Conservation (phyloP, 2,329 filamentous ascomycete species). For the Colletotrichum truncatum region DNA sequence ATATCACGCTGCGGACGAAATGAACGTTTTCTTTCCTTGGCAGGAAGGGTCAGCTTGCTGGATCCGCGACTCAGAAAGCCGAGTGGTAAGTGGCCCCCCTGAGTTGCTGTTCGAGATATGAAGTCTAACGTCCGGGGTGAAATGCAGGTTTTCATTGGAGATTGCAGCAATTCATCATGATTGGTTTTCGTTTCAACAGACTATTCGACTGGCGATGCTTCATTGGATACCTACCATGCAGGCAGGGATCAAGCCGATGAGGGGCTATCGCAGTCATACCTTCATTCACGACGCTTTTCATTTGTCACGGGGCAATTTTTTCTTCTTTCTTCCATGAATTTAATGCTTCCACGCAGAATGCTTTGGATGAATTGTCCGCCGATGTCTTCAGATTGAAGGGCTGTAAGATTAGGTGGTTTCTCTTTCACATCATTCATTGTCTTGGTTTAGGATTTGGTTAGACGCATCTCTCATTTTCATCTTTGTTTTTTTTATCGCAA, state of each 20-base stretch:
- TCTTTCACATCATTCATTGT: too few relatives aligned
- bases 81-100: not conserved
- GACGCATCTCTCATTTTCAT: too few relatives aligned
- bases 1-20: not conserved
- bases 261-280: not conserved
- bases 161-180: not conserved
- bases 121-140: constrained; percentile 5
- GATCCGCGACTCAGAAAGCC: not conserved
- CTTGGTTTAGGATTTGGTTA: too few relatives aligned
- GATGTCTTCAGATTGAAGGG: not conserved
- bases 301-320: not conserved
- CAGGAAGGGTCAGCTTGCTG: constrained; percentile 10
- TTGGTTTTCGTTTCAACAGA: constrained; percentile 11
- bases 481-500: too few relatives aligned
- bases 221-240: constrained; percentile 1
- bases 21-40: constrained; percentile 11
- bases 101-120: not conserved
- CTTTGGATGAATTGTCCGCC: not conserved
- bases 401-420: too few relatives aligned
- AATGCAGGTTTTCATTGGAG: constrained; percentile 14
- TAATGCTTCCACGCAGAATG: not conserved
- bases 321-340: not conserved
- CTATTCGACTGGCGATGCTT: constrained; percentile 10
- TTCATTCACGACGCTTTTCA: constrained; percentile 1
- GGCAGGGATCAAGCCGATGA: not conserved